phyloP scores from a whole-genome alignment of 164 flowering plant species.

The Magnolia officinalis region DNA sequence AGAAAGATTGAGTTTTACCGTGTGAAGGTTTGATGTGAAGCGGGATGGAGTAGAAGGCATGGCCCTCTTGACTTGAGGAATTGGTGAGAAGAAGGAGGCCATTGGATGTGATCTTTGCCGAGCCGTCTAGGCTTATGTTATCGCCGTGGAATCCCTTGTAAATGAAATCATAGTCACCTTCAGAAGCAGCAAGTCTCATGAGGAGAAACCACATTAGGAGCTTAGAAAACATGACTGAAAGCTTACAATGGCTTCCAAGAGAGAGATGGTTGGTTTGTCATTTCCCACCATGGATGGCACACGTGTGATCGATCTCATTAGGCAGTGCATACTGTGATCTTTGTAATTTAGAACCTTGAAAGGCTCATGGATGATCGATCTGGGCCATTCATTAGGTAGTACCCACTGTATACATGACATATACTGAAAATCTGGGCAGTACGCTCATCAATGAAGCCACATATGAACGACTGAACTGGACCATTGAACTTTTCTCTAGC shows the following conservation, averaged over 20 bases:
- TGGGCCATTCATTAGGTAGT: too few species aligned
- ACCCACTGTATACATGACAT: too few species aligned
- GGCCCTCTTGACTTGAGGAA: conserved; percentile 10
- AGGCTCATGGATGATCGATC: too few species aligned
- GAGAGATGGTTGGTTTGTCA: too few species aligned
- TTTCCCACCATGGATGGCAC: too few species aligned
- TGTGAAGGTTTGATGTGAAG: conserved; percentile 7
- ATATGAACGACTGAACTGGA: too few species aligned
- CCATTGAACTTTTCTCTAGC: too few species aligned
- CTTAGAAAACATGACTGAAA: not conserved
- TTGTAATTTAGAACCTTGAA: not conserved
- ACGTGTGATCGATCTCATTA: too few species aligned
- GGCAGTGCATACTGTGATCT: too few species aligned
- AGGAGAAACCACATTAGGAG: conserved; percentile 3
- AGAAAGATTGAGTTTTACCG: conserved; percentile 8
- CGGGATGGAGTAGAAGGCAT: conserved; percentile 18
- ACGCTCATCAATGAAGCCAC: too few species aligned
- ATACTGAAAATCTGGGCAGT: too few species aligned
- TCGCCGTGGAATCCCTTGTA: conserved; percentile 8
- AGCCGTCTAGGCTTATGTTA: conserved; percentile 23
- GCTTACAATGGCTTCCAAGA: not conserved
- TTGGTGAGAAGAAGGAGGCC: conserved; percentile 22
- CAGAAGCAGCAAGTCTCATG: not conserved
- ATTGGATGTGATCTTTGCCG: conserved; percentile 16
- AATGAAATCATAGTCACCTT: not conserved